Evolutionary conservation across 1,139 yeast species (phyloP).

Genomic region (Yamadazyma oceani): DNA sequence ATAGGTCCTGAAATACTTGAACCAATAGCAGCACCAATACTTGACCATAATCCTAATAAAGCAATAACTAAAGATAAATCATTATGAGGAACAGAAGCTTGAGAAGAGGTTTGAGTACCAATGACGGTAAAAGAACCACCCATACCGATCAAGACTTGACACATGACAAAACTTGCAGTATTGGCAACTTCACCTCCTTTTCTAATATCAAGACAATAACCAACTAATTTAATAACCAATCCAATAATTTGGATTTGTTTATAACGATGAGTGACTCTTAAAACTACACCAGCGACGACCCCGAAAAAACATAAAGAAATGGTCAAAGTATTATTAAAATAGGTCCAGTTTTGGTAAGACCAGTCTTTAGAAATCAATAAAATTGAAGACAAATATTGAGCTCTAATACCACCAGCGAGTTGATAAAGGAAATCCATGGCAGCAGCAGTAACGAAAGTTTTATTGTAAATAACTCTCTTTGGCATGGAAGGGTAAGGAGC

Average conservation of each 20-base stretch:
- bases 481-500: slow-evolving; percentile 37
- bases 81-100: slow-evolving; percentile 43
- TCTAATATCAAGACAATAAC: slow-evolving; percentile 26
- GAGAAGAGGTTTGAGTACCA: slow-evolving; percentile 31
- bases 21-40: slow-evolving; percentile 47
- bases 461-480: slow-evolving; percentile 25
- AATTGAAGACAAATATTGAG: slow-evolving; percentile 12
- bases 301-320: slow-evolving; percentile 34
- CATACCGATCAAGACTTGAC: slow-evolving; percentile 25
- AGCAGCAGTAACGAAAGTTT: slow-evolving; percentile 24
- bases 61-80: slow-evolving; percentile 47
- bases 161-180: slow-evolving; percentile 19
- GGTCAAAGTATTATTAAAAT: slow-evolving; percentile 31
- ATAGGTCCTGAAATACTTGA: slow-evolving; percentile 47
- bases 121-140: slow-evolving; percentile 33
- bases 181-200: slow-evolving; percentile 19
- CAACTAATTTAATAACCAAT: slow-evolving; percentile 25
- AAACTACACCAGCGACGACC: slow-evolving; percentile 27
- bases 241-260: slow-evolving; percentile 30
- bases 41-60: slow-evolving; percentile 37
- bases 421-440: slow-evolving; percentile 23
- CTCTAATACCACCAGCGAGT: slow-evolving; percentile 19
- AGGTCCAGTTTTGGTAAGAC: slow-evolving; percentile 29
- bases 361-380: slow-evolving; percentile 21
- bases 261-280: slow-evolving; percentile 30